Conservation (phyloP, 495 filamentous ascomycete genomes). For the Saxispiralis lemnorum region DNA sequence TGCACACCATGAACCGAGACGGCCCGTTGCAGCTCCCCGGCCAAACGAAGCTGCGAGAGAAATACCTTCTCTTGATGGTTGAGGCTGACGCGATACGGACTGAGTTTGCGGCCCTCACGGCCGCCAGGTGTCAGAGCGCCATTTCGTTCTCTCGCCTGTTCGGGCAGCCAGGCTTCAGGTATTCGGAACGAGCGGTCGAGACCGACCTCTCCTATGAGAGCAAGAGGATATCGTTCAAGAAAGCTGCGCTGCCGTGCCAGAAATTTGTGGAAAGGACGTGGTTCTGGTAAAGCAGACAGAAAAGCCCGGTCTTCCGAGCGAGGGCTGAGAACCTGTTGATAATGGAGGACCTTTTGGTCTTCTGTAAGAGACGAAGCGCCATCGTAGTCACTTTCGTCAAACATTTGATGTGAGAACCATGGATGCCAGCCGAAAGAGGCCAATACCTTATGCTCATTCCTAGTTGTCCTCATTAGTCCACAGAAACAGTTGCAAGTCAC, state of each 20-base stretch:
- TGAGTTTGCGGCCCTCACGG: constrained; percentile 58
- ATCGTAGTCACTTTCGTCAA: constrained; percentile 37
- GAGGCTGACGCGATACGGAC: constrained; percentile 55
- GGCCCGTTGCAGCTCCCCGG: constrained; percentile 60
- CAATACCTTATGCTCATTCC: constrained; percentile 31
- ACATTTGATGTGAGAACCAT: constrained; percentile 87
- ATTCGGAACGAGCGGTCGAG: constrained; percentile 74
- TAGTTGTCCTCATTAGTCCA: neutral
- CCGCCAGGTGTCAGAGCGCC: constrained; percentile 56
- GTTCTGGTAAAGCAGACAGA: constrained; percentile 49
- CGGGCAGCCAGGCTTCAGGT: constrained; percentile 42
- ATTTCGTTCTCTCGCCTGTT: constrained; percentile 36
- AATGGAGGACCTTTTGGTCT: constrained; percentile 48
- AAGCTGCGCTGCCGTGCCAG: constrained; percentile 45
- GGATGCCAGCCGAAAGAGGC: constrained; percentile 97
- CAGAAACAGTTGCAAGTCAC: too few relatives aligned
- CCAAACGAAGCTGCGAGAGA: constrained; percentile 66
- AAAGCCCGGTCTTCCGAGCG: constrained; percentile 42
- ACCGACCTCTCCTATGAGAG: constrained; percentile 77
- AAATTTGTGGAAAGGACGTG: constrained; percentile 47
- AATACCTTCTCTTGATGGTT: constrained; percentile 62
- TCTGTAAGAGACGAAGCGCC: constrained; percentile 25
- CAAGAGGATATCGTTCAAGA: constrained; percentile 43
- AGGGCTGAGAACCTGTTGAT: constrained; percentile 47
- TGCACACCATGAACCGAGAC: constrained; percentile 86